Evolutionary conservation across 148 eudicot genomes (phyloP).

Genomic region (Euryodendron excelsum): DNA sequence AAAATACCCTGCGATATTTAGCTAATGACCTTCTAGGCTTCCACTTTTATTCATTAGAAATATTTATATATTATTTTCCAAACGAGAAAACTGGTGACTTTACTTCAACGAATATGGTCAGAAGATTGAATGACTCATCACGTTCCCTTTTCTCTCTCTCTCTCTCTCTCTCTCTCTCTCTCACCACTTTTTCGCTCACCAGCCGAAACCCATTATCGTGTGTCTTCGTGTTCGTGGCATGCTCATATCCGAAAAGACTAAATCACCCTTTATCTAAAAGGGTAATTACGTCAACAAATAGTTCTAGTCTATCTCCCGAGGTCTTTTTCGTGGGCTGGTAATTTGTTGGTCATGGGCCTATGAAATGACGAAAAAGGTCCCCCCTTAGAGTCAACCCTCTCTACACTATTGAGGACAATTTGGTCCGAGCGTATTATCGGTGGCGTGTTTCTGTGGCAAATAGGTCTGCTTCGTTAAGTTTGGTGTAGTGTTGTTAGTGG

Average conservation of each 20-base stretch:
- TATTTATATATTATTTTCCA: background rate
- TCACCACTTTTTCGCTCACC: slow-evolving; percentile 23
- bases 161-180: slow-evolving; percentile 1
- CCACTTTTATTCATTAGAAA: background rate
- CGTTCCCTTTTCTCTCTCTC: too few species aligned
- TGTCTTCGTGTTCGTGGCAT: slow-evolving; percentile 5
- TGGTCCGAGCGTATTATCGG: background rate
- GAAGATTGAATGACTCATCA: slow-evolving; percentile 26
- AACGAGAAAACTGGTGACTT: too few species aligned
- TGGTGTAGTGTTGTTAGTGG: slow-evolving; percentile 16
- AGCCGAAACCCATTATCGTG: slow-evolving; percentile 24
- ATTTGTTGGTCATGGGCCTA: slow-evolving; percentile 8
- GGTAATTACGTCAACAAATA: background rate
- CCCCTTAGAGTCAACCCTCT: background rate
- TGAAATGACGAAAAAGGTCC: slow-evolving; percentile 7
- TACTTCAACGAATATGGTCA: slow-evolving; percentile 26
- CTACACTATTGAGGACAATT: background rate
- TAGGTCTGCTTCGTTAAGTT: slow-evolving; percentile 4
- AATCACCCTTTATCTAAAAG: background rate
- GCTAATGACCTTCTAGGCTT: background rate
- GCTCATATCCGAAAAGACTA: background rate
- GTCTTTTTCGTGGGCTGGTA: background rate
- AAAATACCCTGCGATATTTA: background rate
- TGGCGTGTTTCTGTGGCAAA: slow-evolving; percentile 12
- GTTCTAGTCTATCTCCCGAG: background rate